phyloP scores from a whole-genome alignment of 495 filamentous ascomycete species.

The Cercophora sp. region DNA sequence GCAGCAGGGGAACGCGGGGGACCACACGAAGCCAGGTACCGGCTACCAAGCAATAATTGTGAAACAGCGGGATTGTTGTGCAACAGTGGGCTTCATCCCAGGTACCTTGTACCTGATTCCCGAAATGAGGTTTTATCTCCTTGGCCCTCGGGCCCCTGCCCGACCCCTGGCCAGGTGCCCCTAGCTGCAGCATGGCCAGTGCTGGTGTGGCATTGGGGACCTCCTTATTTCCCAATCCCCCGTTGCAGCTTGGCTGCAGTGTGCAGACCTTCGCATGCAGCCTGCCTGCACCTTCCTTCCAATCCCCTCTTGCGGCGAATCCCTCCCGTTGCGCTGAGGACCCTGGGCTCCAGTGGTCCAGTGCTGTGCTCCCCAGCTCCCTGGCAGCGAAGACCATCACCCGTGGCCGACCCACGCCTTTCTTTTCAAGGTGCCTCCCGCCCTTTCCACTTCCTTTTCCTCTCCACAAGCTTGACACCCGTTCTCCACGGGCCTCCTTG shows the following conservation, averaged over 20 bases:
- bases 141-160: constrained; percentile 20
- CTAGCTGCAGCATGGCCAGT: constrained; percentile 18
- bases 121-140: constrained; percentile 23
- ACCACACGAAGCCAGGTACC: not conserved
- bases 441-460: constrained; percentile 15
- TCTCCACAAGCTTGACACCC: constrained; percentile 9
- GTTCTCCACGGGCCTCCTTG: constrained; percentile 10
- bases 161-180: constrained; percentile 23
- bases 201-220: constrained; percentile 20
- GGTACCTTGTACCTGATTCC: constrained; percentile 10
- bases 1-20: not conserved
- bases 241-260: constrained; percentile 21
- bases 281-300: constrained; percentile 13
- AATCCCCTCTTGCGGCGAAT: constrained; percentile 14
- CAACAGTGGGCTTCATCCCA: not conserved
- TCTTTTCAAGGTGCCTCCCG: constrained; percentile 17
- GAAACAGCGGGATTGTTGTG: not conserved
- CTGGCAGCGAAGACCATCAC: not conserved
- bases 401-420: constrained; percentile 10
- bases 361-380: not conserved
- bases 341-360: not conserved
- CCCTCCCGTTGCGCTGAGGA: constrained; percentile 17
- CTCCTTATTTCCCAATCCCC: constrained; percentile 31
- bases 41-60: not conserved
- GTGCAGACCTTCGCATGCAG: constrained; percentile 17